Evolutionary conservation across 306 rosid genomes (phyloP).

Genomic region (Cicer yamashitae): DNA sequence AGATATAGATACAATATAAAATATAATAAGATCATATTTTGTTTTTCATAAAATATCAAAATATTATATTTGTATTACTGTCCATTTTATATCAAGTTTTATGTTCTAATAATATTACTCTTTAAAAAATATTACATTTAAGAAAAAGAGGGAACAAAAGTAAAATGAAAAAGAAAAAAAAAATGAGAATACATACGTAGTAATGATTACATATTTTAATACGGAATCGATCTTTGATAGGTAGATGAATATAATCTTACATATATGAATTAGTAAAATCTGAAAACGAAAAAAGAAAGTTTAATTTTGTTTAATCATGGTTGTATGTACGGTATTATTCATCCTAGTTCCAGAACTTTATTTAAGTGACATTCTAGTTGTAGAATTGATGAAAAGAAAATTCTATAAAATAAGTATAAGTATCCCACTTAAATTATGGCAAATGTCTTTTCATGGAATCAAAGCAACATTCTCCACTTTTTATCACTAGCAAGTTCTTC

Average conservation of each 20-base stretch:
- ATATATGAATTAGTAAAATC: neutral
- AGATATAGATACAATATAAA: no score
- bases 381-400: slow-evolving; percentile 12
- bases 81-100: no score
- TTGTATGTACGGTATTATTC: neutral
- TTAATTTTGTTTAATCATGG: neutral
- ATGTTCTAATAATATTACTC: no score
- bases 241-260: slow-evolving; percentile 29
- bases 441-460: slow-evolving; percentile 42
- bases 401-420: slow-evolving; percentile 2
- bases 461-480: slow-evolving; percentile 34
- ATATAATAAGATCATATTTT: no score
- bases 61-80: no score
- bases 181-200: neutral
- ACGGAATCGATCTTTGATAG: slow-evolving; percentile 26
- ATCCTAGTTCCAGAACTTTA: neutral
- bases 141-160: neutral
- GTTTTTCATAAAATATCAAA: no score
- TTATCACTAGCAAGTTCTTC: slow-evolving; percentile 24
- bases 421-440: slow-evolving; percentile 8
- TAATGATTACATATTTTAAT: slow-evolving; percentile 15
- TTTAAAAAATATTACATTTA: neutral
- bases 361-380: neutral
- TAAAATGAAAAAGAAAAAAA: neutral
- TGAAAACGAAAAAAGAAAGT: neutral